Evolutionary conservation across 345 rosid species (phyloP).

Genomic region (Salix viminalis): DNA sequence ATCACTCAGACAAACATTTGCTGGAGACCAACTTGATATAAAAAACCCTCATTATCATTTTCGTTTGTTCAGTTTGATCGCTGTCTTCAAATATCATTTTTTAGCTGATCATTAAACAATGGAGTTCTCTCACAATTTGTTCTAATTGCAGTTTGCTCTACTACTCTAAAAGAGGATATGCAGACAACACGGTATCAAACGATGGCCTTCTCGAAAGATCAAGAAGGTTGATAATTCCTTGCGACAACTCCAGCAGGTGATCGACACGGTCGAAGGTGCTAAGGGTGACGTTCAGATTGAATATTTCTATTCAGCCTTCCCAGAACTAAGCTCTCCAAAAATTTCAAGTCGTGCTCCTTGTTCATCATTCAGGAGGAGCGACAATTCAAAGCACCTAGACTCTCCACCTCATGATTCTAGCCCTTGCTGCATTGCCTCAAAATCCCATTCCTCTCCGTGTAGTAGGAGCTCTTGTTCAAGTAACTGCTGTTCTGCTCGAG

Average conservation of each 20-base stretch:
- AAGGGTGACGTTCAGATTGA: slow-evolving; percentile 72
- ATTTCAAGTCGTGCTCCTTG: slow-evolving; percentile 35
- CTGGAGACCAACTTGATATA: neutral
- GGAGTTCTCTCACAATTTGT: slow-evolving; percentile 12
- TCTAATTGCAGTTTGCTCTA: slow-evolving; percentile 79
- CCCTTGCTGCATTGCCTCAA: slow-evolving; percentile 41
- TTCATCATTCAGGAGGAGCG: slow-evolving; percentile 30
- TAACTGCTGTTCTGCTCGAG: slow-evolving; percentile 56
- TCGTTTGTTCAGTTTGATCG: neutral
- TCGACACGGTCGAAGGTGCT: slow-evolving; percentile 85
- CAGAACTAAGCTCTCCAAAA: slow-evolving; percentile 64
- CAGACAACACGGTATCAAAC: slow-evolving; percentile 80
- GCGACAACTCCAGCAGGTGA: slow-evolving; percentile 82
- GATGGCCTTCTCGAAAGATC: slow-evolving; percentile 96
- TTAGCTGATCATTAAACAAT: neutral
- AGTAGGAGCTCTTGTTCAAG: slow-evolving; percentile 79
- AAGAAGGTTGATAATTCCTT: slow-evolving; percentile 92
- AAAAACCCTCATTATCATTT: neutral
- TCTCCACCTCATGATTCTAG: slow-evolving; percentile 34
- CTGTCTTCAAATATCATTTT: neutral
- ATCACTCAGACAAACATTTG: neutral
- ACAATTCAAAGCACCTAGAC: slow-evolving; percentile 31
- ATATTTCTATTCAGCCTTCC: slow-evolving; percentile 79
- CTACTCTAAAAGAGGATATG: slow-evolving; percentile 95
- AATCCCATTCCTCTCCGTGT: slow-evolving; percentile 67